phyloP scores from a whole-genome alignment of 768 basidiomycete genomes.

The Rhizopogon rudus region DNA sequence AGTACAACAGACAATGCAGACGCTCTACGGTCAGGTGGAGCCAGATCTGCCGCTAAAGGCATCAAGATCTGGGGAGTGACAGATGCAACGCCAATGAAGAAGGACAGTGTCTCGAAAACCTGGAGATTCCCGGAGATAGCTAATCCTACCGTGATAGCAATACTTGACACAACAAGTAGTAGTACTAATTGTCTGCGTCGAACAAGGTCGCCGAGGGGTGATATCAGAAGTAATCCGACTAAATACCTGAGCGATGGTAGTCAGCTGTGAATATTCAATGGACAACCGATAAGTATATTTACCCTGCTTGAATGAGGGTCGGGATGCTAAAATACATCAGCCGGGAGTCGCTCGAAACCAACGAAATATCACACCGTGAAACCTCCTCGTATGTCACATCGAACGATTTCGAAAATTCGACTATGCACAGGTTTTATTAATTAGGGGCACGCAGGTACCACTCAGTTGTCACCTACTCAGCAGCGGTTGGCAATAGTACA shows the following conservation, averaged over 20 bases:
- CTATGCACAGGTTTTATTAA: constrained; percentile 7
- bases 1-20: constrained; percentile 73
- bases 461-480: constrained; percentile 43
- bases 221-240: constrained; percentile 64
- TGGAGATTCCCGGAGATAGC: constrained; percentile 53
- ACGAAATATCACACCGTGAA: constrained; percentile 18
- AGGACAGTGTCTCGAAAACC: constrained; percentile 64
- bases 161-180: constrained; percentile 46
- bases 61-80: constrained; percentile 76
- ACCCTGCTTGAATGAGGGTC: constrained; percentile 68
- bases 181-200: constrained; percentile 71
- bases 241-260: constrained; percentile 50
- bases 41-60: constrained; percentile 76
- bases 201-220: constrained; percentile 81
- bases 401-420: constrained; percentile 35
- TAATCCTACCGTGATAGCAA: constrained; percentile 64
- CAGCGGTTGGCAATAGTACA: constrained; percentile 82
- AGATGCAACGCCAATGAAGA: constrained; percentile 64
- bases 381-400: constrained; percentile 29
- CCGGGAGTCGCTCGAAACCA: not conserved
- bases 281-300: constrained; percentile 6
- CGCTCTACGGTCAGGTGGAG: constrained; percentile 66
- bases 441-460: not conserved
- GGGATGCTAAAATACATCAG: constrained; percentile 43
- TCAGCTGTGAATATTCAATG: not conserved